Evolutionary conservation across 768 basidiomycete genomes (phyloP), one percentile per base, ranked within the genome.

Genomic region (Mycena galopus): DNA sequence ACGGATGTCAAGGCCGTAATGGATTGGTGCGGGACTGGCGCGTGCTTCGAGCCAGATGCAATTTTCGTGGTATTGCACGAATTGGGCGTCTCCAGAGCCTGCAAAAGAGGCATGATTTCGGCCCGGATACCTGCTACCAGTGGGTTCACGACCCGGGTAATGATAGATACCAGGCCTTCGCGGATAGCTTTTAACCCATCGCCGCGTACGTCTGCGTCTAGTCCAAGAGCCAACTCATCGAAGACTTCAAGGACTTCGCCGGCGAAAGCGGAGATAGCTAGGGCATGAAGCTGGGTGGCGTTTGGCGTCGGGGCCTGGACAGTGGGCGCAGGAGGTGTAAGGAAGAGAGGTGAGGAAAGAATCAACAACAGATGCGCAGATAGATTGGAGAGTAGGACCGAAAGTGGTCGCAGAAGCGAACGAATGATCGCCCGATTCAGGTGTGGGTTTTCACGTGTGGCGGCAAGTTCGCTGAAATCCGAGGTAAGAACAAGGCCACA

Each of bases 191-290:
- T 92, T 60, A 96, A 81, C 2, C 92, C 92, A 73, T 95, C 93
- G 23, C 88, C 89, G 58, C 93, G 87, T 61, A 79, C 75, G 72
- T 94, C 92, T 29, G 82, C 82, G 60, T 93, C 91, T 8, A 85
- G 81, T 12, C 93, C 92, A 5, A 94, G 82, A 56, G 86, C 85
- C 33, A 93, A 82, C 25, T 90, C 86, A 79, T 94, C 92, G 64
- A 95, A 93, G 19, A 84, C 86, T 75, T 90, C 89, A 29, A 95
- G 84, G 58, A 95, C 82, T 78, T 96, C 94, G 53, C 91, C 92
- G 25, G 92, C 90, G 73, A 96, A 92, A 19, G 87, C 86, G 3
- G 91, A 89, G 51, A 93, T 84, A 2, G 90, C 90, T 57, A 94
- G 80, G 0, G 92, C 93, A 80, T 95, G 92, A 17, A 89, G 79